Evolutionary conservation across 331 rosid genomes (phyloP).

Genomic region (Cucumis variabilis): DNA sequence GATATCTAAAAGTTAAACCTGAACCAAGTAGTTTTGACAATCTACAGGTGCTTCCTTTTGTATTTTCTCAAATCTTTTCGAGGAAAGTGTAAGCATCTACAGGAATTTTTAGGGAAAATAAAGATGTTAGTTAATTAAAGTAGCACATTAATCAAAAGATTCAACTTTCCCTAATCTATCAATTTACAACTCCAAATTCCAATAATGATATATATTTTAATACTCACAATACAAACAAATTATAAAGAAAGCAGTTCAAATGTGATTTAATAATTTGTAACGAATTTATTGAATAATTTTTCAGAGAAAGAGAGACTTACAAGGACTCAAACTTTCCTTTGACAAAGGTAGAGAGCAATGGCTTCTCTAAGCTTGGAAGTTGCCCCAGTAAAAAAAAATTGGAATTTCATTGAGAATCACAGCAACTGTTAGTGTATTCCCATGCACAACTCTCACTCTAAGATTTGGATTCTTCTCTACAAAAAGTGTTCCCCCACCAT

Average conservation of each 20-base stretch:
- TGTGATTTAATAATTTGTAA: no score
- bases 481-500: slow-evolving; percentile 94
- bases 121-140: no score
- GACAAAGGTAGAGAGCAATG: slow-evolving; percentile 91
- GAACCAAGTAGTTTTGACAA: slow-evolving; percentile 81
- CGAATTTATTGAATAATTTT: neutral
- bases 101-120: no score
- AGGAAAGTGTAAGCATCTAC: slow-evolving; percentile 89
- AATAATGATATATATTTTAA: neutral
- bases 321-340: slow-evolving; percentile 79
- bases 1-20: no score
- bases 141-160: neutral
- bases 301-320: slow-evolving; percentile 42
- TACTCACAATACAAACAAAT: no score
- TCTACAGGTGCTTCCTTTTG: slow-evolving; percentile 90
- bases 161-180: neutral
- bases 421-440: slow-evolving; percentile 94
- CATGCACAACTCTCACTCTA: slow-evolving; percentile 92
- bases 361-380: slow-evolving; percentile 99
- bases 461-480: slow-evolving; percentile 92
- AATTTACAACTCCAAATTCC: no score
- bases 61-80: slow-evolving; percentile 79
- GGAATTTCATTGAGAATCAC: slow-evolving; percentile 89
- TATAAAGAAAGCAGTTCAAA: neutral
- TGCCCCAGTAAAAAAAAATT: slow-evolving; percentile 84